Percentiles rank a stretch among this genome's conserved stretches.
phyloP scores from a whole-genome alignment of 768 basidiomycete species.

The Trichaptum fuscoviolaceum region DNA sequence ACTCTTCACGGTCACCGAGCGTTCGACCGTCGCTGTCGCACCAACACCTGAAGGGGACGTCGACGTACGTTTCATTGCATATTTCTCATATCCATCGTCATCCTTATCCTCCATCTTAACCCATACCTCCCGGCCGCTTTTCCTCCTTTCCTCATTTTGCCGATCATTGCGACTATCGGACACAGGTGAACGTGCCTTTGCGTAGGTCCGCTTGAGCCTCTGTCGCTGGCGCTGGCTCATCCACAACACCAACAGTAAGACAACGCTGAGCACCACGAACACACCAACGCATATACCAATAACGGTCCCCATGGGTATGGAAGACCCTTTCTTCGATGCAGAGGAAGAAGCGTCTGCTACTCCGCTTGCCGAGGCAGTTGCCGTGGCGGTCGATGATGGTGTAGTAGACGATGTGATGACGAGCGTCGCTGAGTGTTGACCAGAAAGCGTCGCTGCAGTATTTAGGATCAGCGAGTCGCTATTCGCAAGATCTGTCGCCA shows the following conservation, averaged over 20 bases:
- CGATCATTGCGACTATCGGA: conserved; percentile 22
- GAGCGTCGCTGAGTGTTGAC: neutral
- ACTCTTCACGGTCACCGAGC: neutral
- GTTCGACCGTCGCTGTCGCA: neutral
- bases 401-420: neutral
- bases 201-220: conserved; percentile 22
- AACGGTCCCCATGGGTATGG: conserved; percentile 35
- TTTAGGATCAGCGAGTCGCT: neutral
- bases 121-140: conserved; percentile 50
- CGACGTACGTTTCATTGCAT: neutral
- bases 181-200: conserved; percentile 19
- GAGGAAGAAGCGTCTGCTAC: neutral
- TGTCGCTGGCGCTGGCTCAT: conserved; percentile 39
- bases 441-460: neutral
- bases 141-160: conserved; percentile 37
- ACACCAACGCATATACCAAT: conserved; percentile 61
- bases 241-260: conserved; percentile 49
- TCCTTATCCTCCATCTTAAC: conserved; percentile 46
- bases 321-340: neutral
- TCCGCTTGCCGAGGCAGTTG: neutral
- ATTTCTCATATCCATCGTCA: conserved; percentile 27
- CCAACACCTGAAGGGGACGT: neutral
- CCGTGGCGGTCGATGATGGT: neutral
- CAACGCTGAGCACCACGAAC: conserved; percentile 42
- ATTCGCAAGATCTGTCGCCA: neutral